A percentile compares a stretch with the other conserved stretches of the same genome.
Conservation (phyloP, 305 asterid species). For the Striga hermonthica region DNA sequence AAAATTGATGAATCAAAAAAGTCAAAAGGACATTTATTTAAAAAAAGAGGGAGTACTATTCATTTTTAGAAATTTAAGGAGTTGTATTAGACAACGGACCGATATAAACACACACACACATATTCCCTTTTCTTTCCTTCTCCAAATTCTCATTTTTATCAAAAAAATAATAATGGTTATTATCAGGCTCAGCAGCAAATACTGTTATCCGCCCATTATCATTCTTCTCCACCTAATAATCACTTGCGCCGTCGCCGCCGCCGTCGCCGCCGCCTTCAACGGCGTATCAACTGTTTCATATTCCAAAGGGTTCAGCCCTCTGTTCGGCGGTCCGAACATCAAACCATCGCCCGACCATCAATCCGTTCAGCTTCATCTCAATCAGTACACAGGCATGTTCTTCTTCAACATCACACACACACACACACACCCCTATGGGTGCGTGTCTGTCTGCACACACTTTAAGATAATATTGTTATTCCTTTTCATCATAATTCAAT, state of each 20-base stretch:
- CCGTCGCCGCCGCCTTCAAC: slow-evolving; percentile 36
- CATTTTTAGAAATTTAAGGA: no score
- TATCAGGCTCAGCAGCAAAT: no score
- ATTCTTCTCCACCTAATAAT: slow-evolving; percentile 22
- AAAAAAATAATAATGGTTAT: slow-evolving; percentile 9
- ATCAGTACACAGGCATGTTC: slow-evolving; percentile 63
- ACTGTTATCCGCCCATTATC: slow-evolving; percentile 20
- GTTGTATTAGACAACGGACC: no score
- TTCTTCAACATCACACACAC: no score
- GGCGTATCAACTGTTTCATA: slow-evolving; percentile 51
- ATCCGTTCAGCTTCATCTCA: slow-evolving; percentile 64
- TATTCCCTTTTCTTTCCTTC: no score
- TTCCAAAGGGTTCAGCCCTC: slow-evolving; percentile 52
- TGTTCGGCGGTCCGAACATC: slow-evolving; percentile 70
- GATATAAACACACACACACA: no score
- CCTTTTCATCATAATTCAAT: no score
- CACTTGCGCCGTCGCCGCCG: neutral
- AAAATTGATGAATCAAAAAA: no score
- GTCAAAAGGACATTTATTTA: no score
- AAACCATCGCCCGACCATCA: slow-evolving; percentile 47
- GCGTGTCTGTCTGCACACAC: neutral
- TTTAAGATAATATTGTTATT: no score
- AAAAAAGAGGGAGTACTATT: no score
- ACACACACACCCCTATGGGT: no score
- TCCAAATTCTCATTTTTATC: slow-evolving; percentile 31